phyloP scores from a whole-genome alignment of 257 asterid genomes.

The Anisodus tanguticus region DNA sequence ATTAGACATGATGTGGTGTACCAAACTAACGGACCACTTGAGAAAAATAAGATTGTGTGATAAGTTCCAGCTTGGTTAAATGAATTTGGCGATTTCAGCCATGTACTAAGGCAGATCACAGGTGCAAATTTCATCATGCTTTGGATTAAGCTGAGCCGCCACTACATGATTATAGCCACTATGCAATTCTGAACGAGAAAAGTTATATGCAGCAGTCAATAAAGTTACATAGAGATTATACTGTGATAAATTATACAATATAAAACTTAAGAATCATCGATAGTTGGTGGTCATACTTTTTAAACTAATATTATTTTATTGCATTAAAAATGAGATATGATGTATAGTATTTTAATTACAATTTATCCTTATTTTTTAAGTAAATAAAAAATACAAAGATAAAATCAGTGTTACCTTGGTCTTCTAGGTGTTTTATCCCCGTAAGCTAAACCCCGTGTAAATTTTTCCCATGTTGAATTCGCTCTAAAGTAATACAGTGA shows the following conservation, averaged over 20 bases:
- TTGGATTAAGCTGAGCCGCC: neutral
- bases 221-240: neutral
- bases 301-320: no score
- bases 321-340: neutral
- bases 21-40: constrained; percentile 26
- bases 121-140: neutral
- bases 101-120: neutral
- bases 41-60: neutral
- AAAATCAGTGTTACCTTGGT: neutral
- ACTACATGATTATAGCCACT: constrained; percentile 16
- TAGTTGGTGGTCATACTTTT: neutral
- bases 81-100: neutral
- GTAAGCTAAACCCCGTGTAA: neutral
- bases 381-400: neutral
- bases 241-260: neutral
- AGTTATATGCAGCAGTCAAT: neutral
- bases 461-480: neutral
- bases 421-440: neutral
- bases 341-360: no score
- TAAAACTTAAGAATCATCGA: neutral
- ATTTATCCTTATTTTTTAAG: neutral
- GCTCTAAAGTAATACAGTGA: neutral
- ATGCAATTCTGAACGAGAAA: neutral
- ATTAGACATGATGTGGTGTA: constrained; percentile 24
- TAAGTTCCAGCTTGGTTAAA: neutral